Percentiles rank a stretch among this genome's conserved stretches.
phyloP scores from a whole-genome alignment of 805 yeast genomes.

The Naumovozyma baii region DNA sequence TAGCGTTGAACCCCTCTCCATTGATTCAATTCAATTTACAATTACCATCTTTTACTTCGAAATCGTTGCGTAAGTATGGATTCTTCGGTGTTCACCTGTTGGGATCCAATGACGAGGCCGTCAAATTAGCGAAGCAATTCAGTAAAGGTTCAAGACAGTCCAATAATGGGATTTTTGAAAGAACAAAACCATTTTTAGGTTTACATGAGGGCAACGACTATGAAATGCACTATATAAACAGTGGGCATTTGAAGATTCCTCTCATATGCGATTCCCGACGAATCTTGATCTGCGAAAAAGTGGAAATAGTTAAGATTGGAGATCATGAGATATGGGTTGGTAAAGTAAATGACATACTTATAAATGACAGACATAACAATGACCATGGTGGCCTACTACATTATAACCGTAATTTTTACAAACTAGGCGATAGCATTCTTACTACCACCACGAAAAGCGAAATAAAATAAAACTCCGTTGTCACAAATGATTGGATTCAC shows the following conservation, averaged over 20 bases:
- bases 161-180: slow-evolving; percentile 19
- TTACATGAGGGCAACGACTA: slow-evolving; percentile 30
- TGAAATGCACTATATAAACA: slow-evolving; percentile 22
- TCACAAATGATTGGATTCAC: too few species aligned
- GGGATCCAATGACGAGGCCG: slow-evolving; percentile 48
- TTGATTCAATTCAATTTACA: slow-evolving; percentile 79
- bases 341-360: slow-evolving; percentile 50
- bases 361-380: slow-evolving; percentile 11
- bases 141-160: slow-evolving; percentile 42
- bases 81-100: slow-evolving; percentile 68
- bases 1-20: slow-evolving; percentile 70
- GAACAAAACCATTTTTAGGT: slow-evolving; percentile 46
- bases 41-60: slow-evolving; percentile 74
- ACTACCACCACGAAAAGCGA: not conserved
- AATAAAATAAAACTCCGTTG: too few species aligned
- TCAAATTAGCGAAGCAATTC: slow-evolving; percentile 54
- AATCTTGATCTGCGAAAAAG: slow-evolving; percentile 51
- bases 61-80: slow-evolving; percentile 45
- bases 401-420: slow-evolving; percentile 53
- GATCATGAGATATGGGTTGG: slow-evolving; percentile 92
- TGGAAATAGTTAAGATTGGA: slow-evolving; percentile 47
- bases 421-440: slow-evolving; percentile 31
- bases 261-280: slow-evolving; percentile 48
- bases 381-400: slow-evolving; percentile 55
- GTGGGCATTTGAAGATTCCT: slow-evolving; percentile 36